Evolutionary conservation across 768 basidiomycete species (phyloP), one percentile per base, ranked within the genome.

Genomic region (Termitomyces titanicus): DNA sequence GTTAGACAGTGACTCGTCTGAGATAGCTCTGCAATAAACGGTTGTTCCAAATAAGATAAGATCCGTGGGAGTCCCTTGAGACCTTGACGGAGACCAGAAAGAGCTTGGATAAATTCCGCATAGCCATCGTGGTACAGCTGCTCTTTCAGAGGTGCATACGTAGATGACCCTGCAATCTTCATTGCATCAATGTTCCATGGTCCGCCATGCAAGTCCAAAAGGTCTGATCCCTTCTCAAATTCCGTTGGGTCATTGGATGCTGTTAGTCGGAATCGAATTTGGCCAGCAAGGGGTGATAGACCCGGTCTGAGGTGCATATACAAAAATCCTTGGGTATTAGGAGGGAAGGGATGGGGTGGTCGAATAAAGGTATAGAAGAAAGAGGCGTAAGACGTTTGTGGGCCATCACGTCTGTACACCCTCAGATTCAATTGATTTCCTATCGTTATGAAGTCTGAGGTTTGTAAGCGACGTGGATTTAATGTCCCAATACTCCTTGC

Each of bases 41-140:
- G 55, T n/a, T 56, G 49, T 33, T 51, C 49, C 34, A 51, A 29
- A 17, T 43, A 51, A 18, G n/a, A n/a, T 1, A 56, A 8, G 3
- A 12, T 3, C 10, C 13, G 22, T 10, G 5, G 1, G 13, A 8
- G 2, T 29, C 8, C 11, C 25, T 17, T 8, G 3, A 29, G 5
- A 2, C 1, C 1, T 15, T 18, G 3, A 22, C 11, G 24, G 13
- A 34, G 35, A 3, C 10, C 7, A 2, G 20, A 39, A 2, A 50
- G 2, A 18, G 25, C 38, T 29, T 40, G 3, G 11, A 20, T 5
- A 7, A 29, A 13, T 11, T 51, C 27, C 5, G 6, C 13, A 40
- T 39, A 40, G 8, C 49, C 38, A 22, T 39, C n/a, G 12, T 12
- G 8, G 6, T 8, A 2, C 27, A 40, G 2, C 18, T 20, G 38